Evolutionary conservation across 1,284 basidiomycete species (phyloP).

Genomic region (Mycosarcoma mackinlayi): DNA sequence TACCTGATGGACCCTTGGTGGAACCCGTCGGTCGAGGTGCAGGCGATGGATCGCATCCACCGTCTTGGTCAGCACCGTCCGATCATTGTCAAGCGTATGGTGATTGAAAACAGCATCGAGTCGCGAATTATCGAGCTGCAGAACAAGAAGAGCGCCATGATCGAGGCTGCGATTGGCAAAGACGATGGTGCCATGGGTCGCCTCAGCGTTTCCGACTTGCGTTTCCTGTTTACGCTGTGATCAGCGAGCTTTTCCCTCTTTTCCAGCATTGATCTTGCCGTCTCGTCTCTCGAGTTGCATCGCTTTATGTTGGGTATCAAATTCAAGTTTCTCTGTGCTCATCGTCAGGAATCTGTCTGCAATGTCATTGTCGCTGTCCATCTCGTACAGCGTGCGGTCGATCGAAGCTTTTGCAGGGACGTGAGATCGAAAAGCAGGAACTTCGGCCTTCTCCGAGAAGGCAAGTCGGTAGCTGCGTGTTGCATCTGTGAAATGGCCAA

Average conservation of each 20-base stretch:
- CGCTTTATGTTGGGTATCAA: too few species aligned
- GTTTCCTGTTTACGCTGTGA: constrained; percentile 64
- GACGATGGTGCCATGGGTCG: constrained; percentile 67
- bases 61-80: constrained; percentile 90
- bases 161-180: constrained; percentile 67
- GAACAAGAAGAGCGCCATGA: constrained; percentile 81
- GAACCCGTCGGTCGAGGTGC: constrained; percentile 67
- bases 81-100: constrained; percentile 90
- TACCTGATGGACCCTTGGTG: constrained; percentile 68
- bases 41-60: constrained; percentile 93
- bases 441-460: constrained; percentile 24
- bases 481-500: too few species aligned
- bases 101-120: constrained; percentile 96
- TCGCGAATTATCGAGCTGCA: constrained; percentile 88
- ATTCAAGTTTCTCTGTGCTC: background rate
- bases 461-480: background rate
- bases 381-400: background rate
- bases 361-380: background rate
- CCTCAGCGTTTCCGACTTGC: constrained; percentile 63
- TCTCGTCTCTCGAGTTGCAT: background rate
- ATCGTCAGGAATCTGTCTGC: background rate
- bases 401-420: background rate
- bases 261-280: background rate
- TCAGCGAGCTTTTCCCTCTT: background rate
- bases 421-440: background rate